Conservation (phyloP, 2,329 filamentous ascomycete genomes). For the Graphilbum ipis-grandicollis region DNA sequence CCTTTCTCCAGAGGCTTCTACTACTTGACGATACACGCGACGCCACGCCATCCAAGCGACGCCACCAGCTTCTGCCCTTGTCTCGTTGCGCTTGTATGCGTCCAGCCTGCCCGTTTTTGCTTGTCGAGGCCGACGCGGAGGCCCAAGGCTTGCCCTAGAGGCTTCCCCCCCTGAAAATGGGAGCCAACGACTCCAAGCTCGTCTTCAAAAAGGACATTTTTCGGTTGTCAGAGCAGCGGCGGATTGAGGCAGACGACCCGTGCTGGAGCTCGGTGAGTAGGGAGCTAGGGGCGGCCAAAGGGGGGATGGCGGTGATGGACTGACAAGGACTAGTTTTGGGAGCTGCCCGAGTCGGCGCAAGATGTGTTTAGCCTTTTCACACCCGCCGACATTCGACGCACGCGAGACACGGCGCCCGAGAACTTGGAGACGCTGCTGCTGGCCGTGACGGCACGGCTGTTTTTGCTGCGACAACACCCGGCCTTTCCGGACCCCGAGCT, state of each 20-base stretch:
- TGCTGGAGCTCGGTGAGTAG: slow-evolving; percentile 77
- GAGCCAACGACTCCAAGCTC: slow-evolving; percentile 95
- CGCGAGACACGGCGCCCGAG: slow-evolving; percentile 65
- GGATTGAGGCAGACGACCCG: slow-evolving; percentile 71
- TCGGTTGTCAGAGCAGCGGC: slow-evolving; percentile 76
- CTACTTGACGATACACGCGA: no score
- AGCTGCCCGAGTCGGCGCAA: slow-evolving; percentile 85
- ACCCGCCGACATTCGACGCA: slow-evolving; percentile 71
- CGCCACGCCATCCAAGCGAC: no score
- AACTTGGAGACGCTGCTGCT: slow-evolving; percentile 83
- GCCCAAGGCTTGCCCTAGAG: no score
- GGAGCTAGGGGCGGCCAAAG: no score
- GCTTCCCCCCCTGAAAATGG: slow-evolving; percentile 42
- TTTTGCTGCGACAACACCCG: slow-evolving; percentile 69
- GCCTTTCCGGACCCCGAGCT: slow-evolving; percentile 79
- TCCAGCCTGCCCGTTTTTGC: no score
- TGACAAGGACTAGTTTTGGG: no score
- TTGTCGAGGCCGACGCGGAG: no score
- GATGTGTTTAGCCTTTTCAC: slow-evolving; percentile 96
- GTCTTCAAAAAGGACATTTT: slow-evolving; percentile 99
- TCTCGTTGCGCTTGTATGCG: no score
- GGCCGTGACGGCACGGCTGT: slow-evolving; percentile 67
- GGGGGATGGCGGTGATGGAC: no score
- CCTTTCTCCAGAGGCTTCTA: no score
- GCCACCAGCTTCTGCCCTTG: no score